Percentiles rank a stretch among this genome's conserved stretches.
These are phyloP conservation scores for Tuber magnatum DNA, from an alignment of 495 filamentous ascomycete species.

Conservation along the genomic window DNA sequence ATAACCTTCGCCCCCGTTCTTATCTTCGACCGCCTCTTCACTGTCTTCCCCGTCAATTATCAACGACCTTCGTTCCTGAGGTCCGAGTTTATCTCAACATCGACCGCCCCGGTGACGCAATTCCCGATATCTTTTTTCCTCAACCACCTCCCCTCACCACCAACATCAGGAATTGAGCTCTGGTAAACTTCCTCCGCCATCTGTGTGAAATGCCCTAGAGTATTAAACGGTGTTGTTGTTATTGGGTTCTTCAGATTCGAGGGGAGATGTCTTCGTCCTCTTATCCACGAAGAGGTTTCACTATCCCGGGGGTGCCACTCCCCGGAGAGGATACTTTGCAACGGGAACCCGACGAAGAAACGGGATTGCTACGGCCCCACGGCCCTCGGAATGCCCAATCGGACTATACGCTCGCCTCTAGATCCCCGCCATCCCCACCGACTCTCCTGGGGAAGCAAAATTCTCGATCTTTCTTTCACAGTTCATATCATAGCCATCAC, in stretches of 20 bases:
- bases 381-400: slow-evolving; percentile 22
- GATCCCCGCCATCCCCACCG: slow-evolving; percentile 29
- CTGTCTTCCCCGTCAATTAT: background rate
- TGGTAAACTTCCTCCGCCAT: slow-evolving; percentile 5
- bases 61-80: background rate
- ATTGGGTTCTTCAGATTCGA: slow-evolving; percentile 6
- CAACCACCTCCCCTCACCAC: background rate
- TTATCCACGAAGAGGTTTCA: slow-evolving; percentile 25
- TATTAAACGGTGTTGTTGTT: background rate
- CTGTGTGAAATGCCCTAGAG: background rate
- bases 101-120: background rate
- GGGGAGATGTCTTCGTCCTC: slow-evolving; percentile 30
- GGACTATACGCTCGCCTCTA: slow-evolving; percentile 21
- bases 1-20: background rate
- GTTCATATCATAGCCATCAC: slow-evolving; percentile 35
- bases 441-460: slow-evolving; percentile 35
- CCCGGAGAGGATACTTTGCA: slow-evolving; percentile 5
- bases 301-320: slow-evolving; percentile 12
- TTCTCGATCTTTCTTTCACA: slow-evolving; percentile 36
- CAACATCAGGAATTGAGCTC: slow-evolving; percentile 11
- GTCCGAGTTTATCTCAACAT: slow-evolving; percentile 1
- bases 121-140: background rate
- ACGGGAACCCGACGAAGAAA: slow-evolving; percentile 23
- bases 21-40: background rate
- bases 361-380: slow-evolving; percentile 14